Evolutionary conservation across 768 basidiomycete species (phyloP).

Genomic region (Rhizopogon vulgaris): DNA sequence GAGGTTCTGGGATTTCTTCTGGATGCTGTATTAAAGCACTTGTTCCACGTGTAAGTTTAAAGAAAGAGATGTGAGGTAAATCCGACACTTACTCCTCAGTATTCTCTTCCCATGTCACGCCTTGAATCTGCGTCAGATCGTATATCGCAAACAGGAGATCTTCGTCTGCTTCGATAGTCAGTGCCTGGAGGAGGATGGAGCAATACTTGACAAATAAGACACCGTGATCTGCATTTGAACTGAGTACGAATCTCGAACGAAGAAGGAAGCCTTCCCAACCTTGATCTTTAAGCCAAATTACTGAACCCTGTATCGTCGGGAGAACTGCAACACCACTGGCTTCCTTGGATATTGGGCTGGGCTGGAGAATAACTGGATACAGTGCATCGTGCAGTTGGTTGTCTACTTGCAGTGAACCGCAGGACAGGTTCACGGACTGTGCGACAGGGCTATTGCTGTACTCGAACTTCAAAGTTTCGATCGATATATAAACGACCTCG

Average conservation of each 20-base stretch:
- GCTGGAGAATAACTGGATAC: conserved; percentile 92
- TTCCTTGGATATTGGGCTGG: conserved; percentile 79
- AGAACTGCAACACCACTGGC: conserved; percentile 63
- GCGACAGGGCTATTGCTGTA: conserved; percentile 76
- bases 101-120: conserved; percentile 82
- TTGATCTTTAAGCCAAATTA: conserved; percentile 90
- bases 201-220: conserved; percentile 98
- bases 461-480: conserved; percentile 75
- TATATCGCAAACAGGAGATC: conserved; percentile 90
- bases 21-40: conserved; percentile 72
- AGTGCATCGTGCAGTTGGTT: conserved; percentile 96
- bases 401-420: conserved; percentile 89
- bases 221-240: conserved; percentile 68
- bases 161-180: conserved; percentile 96
- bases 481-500: conserved; percentile 85
- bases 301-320: conserved; percentile 83
- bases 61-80: neutral
- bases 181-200: conserved; percentile 85
- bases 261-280: conserved; percentile 37
- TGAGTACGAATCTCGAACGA: neutral
- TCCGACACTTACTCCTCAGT: conserved; percentile 57
- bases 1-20: conserved; percentile 67
- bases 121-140: conserved; percentile 87
- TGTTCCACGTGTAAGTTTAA: neutral
- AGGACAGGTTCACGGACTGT: conserved; percentile 74